A percentile compares a stretch with the other conserved stretches of the same genome.
Evolutionary conservation across 2,329 filamentous ascomycete species (phyloP).

Genomic region (Graphilbum fragrans): DNA sequence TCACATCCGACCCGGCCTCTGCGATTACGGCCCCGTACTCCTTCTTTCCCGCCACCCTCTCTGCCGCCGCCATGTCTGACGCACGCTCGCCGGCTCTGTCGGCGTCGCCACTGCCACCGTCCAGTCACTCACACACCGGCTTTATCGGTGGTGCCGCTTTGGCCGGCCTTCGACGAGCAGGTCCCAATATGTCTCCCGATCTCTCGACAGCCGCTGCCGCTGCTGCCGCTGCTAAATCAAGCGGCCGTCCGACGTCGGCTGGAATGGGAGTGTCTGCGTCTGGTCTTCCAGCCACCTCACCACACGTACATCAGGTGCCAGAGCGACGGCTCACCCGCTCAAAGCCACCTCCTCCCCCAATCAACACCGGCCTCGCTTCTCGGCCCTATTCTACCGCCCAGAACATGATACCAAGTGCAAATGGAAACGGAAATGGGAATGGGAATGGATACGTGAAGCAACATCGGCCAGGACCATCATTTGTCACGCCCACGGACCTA

Average conservation of each 20-base stretch:
- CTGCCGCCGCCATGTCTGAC: no score
- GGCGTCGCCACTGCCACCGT: constrained; percentile 6
- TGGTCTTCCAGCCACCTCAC: no score
- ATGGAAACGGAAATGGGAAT: background rate
- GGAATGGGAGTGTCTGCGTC: no score
- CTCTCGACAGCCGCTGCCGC: background rate
- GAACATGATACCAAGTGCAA: background rate
- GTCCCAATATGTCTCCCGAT: constrained; percentile 13
- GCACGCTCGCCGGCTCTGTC: constrained; percentile 24
- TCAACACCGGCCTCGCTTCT: constrained; percentile 20
- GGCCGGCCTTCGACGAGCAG: constrained; percentile 31
- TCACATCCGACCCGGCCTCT: no score
- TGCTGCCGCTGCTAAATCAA: constrained; percentile 9
- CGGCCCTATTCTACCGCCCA: constrained; percentile 12
- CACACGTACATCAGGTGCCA: no score
- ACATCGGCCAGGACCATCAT: constrained; percentile 27
- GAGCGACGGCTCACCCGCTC: constrained; percentile 16
- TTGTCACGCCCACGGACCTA: constrained; percentile 37
- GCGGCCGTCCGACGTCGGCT: no score
- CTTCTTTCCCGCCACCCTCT: no score
- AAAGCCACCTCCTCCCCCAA: constrained; percentile 22
- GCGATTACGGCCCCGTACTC: no score
- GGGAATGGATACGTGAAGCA: constrained; percentile 1
- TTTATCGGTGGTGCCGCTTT: constrained; percentile 46
- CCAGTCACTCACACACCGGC: constrained; percentile 12